These are phyloP conservation scores for Quercus cerris DNA, from an alignment of 306 rosid genomes.

Conservation along the genomic window DNA sequence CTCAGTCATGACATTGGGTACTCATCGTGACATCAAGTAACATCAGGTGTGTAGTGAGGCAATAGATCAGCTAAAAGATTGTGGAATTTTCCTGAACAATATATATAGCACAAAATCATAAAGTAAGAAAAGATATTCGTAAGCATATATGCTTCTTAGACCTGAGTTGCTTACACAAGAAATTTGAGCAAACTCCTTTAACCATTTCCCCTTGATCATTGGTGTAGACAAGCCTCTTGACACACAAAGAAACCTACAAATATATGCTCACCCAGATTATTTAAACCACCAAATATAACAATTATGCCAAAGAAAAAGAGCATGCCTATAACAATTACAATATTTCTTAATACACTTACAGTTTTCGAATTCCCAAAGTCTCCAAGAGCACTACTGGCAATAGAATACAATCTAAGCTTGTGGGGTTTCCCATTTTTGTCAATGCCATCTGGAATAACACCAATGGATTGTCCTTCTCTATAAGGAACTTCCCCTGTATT, in stretches of 20 bases:
- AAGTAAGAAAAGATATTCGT: not conserved
- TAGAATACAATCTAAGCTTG: conserved; percentile 81
- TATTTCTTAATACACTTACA: conserved; percentile 34
- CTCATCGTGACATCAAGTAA: no score
- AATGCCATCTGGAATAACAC: conserved; percentile 74
- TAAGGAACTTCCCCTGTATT: conserved; percentile 84
- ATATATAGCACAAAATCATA: no score
- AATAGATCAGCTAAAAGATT: no score
- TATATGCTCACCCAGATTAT: not conserved
- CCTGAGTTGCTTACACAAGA: conserved; percentile 68
- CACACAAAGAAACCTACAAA: conserved; percentile 86
- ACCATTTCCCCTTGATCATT: conserved; percentile 85
- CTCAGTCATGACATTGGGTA: no score
- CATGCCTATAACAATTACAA: not conserved
- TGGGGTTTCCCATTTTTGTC: conserved; percentile 96
- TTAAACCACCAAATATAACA: conserved; percentile 6
- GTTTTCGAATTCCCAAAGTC: conserved; percentile 96
- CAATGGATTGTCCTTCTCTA: conserved; percentile 96
- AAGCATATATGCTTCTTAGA: not conserved
- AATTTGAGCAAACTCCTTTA: conserved; percentile 96
- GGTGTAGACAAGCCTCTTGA: conserved; percentile 90
- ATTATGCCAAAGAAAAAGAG: not conserved
- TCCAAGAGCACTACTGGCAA: conserved; percentile 92
- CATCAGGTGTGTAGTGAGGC: no score
- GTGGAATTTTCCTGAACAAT: no score